Percentiles rank a stretch among this genome's conserved stretches.
phyloP scores from a whole-genome alignment of 2,329 filamentous ascomycete species.

The Elsinoe necatrix region DNA sequence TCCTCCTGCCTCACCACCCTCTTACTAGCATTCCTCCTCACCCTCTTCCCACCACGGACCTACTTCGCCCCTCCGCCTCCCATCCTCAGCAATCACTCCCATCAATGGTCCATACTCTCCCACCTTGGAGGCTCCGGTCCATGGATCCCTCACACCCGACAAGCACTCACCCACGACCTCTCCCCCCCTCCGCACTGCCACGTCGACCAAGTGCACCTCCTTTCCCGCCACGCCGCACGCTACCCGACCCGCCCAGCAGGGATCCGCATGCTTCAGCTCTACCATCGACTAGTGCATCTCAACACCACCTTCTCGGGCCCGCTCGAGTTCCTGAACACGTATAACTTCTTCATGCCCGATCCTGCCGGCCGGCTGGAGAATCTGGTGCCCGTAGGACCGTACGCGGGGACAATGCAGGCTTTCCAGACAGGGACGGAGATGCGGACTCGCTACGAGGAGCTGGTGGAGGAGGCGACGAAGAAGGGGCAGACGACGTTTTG shows the following conservation, averaged over 20 bases:
- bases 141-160: constrained; percentile 44
- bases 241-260: constrained; percentile 48
- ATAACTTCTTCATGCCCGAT: constrained; percentile 45
- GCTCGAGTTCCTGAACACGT: constrained; percentile 47
- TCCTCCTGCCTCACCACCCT: constrained; percentile 8
- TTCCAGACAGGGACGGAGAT: constrained; percentile 48
- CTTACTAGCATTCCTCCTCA: constrained; percentile 9
- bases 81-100: background rate
- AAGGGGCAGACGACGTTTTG: constrained; percentile 38
- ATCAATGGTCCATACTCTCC: constrained; percentile 42
- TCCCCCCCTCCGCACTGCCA: constrained; percentile 41
- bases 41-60: constrained; percentile 6
- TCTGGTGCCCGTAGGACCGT: constrained; percentile 47
- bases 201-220: constrained; percentile 53
- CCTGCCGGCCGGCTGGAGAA: constrained; percentile 43
- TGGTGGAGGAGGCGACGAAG: constrained; percentile 31
- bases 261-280: constrained; percentile 40
- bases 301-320: constrained; percentile 39
- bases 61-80: constrained; percentile 2
- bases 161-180: constrained; percentile 35
- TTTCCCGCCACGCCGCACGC: constrained; percentile 50
- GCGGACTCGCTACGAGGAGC: constrained; percentile 44
- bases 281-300: constrained; percentile 39
- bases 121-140: constrained; percentile 49
- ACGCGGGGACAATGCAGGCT: constrained; percentile 46